Evolutionary conservation across 139 green algal species (phyloP), one percentile per base, ranked within the genome.

Genomic region (Medakamo hakoo): DNA sequence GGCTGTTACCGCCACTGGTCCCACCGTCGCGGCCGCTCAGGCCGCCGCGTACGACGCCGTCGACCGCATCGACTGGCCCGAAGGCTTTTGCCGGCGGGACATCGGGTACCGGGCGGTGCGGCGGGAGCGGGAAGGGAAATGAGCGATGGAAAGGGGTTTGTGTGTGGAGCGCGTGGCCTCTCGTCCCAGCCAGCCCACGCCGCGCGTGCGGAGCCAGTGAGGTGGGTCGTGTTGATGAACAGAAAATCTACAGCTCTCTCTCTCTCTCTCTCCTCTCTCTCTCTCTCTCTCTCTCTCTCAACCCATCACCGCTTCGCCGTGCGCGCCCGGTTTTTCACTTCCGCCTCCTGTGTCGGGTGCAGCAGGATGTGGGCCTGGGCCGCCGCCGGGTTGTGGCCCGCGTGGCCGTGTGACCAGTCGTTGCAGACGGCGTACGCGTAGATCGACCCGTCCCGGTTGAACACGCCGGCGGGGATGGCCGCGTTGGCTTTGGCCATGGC

Each of bases 351-450:
- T 19, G 80, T 79, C 14, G 75, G 59, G 70, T 97, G 91, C 63
- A 97, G 74, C 57, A 95, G 72, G 32, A 97, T 91, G 67, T 89
- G 75, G 70, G 88, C 92, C 74, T 92, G 83, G 58, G 84, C 79
- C 1, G 71, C 70, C 5, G 68, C 4, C 2, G 88, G 84, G 63
- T 90, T 84, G 77, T 88, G 74, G 62, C 90, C 84, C 31, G 83
- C 71, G 68, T 85, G 84, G 2, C 91, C 91, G 31, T 77, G 80
- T 59, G 74, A 87, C 91, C 91, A 97, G 66, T 97, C 91, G 68
- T 97, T 97, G 55, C 63, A 76, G 40, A 88, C 69, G 21, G 85
- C 84, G 67, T 98, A 98, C 1, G 82, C 91, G 63, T 85, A 97
- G 57, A 97, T 90, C 28, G 68, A 81, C 61, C 91, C 91, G 58